phyloP scores from a whole-genome alignment of 1,139 yeast species.

The Debaryomyces udenii region DNA sequence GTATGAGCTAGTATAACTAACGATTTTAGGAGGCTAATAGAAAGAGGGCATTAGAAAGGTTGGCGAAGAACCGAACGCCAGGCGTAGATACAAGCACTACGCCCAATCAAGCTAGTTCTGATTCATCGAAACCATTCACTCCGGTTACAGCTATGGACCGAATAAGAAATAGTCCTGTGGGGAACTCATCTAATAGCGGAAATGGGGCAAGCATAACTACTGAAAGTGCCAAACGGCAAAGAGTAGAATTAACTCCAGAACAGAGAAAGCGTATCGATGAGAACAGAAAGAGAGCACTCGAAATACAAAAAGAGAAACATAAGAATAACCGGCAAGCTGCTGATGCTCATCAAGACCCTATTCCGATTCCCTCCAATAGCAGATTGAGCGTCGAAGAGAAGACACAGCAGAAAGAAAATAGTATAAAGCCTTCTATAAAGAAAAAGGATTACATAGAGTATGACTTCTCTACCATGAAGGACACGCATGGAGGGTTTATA shows the following conservation, averaged over 20 bases:
- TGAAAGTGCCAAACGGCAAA: slow-evolving; percentile 21
- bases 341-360: slow-evolving; percentile 8
- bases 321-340: slow-evolving; percentile 36
- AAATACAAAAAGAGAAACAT: slow-evolving; percentile 46
- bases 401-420: slow-evolving; percentile 15
- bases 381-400: slow-evolving; percentile 8
- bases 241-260: slow-evolving; percentile 49
- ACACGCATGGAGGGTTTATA: slow-evolving; percentile 85
- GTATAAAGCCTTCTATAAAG: slow-evolving; percentile 45
- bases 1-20: slow-evolving; percentile 16
- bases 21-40: slow-evolving; percentile 57
- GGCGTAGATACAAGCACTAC: slow-evolving; percentile 16
- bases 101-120: slow-evolving; percentile 6
- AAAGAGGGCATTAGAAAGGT: slow-evolving; percentile 58
- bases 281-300: slow-evolving; percentile 62
- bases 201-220: slow-evolving; percentile 1
- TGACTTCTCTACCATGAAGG: slow-evolving; percentile 88
- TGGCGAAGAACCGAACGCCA: slow-evolving; percentile 45
- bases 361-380: neutral
- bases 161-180: slow-evolving; percentile 6
- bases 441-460: slow-evolving; percentile 83
- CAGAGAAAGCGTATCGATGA: slow-evolving; percentile 56
- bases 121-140: neutral
- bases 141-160: too few species aligned
- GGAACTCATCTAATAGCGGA: neutral